Conservation (phyloP, 371 early-diverging fungal species). For the Funneliformis caledonium region DNA sequence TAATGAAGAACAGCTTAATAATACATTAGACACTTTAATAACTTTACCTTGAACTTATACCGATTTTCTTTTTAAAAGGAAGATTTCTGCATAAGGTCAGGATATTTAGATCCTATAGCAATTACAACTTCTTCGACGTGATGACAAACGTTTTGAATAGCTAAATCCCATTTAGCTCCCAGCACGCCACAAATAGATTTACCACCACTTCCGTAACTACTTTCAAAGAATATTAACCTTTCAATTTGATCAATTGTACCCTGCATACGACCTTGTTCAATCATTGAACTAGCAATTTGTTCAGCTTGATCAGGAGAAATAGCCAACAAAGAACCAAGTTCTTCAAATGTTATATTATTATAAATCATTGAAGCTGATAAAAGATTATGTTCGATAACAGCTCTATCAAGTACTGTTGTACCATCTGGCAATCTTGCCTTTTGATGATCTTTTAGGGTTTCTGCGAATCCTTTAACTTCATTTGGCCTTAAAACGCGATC, state of each 20-base stretch:
- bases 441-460: conserved; percentile 81
- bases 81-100: conserved; percentile 20
- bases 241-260: conserved; percentile 93
- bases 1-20: no score
- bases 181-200: conserved; percentile 35
- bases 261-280: conserved; percentile 84
- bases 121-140: conserved; percentile 40
- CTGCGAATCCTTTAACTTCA: conserved; percentile 80
- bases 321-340: conserved; percentile 78
- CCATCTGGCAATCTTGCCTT: conserved; percentile 68
- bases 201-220: conserved; percentile 49
- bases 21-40: no score
- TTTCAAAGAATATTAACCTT: conserved; percentile 79
- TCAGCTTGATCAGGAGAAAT: conserved; percentile 85
- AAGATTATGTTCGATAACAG: conserved; percentile 94
- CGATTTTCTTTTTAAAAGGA: not conserved
- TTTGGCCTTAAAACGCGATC: conserved; percentile 79
- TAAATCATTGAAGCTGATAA: conserved; percentile 87
- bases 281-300: conserved; percentile 83
- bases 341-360: conserved; percentile 84
- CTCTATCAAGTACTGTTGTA: conserved; percentile 88
- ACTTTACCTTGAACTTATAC: no score
- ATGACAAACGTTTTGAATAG: conserved; percentile 43
- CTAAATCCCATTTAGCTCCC: conserved; percentile 40
- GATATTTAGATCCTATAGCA: conserved; percentile 41